These are phyloP conservation scores for Lactarius deliciosus DNA, from an alignment of 768 basidiomycete genomes.

Conservation along the genomic window DNA sequence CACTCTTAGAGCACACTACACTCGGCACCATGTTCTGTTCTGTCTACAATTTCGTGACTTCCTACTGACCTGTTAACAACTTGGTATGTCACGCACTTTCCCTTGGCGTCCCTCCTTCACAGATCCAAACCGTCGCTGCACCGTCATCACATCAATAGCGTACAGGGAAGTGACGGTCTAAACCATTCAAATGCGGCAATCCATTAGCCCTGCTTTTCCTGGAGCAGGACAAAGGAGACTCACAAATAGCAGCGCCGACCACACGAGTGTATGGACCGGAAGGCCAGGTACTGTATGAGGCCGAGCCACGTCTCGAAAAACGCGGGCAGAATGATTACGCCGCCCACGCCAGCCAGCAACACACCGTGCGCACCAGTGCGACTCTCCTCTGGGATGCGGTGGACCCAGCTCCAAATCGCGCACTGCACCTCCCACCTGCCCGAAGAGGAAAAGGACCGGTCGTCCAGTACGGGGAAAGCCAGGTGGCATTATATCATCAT, in stretches of 20 bases:
- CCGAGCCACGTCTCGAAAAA: slow-evolving; percentile 17
- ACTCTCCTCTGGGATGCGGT: not conserved
- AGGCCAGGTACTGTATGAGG: not conserved
- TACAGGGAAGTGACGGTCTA: slow-evolving; percentile 8
- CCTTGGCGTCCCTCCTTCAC: too few species aligned
- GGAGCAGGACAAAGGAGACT: not conserved
- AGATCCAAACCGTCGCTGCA: too few species aligned
- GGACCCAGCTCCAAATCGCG: slow-evolving; percentile 9
- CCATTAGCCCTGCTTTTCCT: not conserved
- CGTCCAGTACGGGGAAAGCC: too few species aligned
- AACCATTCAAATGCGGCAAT: too few species aligned
- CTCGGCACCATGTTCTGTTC: too few species aligned
- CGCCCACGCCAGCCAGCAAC: slow-evolving; percentile 9
- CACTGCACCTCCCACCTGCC: slow-evolving; percentile 18
- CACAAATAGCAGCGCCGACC: slow-evolving; percentile 11
- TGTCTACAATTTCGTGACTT: too few species aligned
- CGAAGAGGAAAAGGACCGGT: too few species aligned
- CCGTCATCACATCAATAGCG: slow-evolving; percentile 5
- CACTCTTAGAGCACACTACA: too few species aligned
- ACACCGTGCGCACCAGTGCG: not conserved
- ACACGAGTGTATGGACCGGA: not conserved
- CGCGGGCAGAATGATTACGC: slow-evolving; percentile 8
- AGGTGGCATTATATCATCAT: not conserved
- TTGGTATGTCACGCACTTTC: too few species aligned
- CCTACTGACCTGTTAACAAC: too few species aligned